phyloP scores from a whole-genome alignment of 2,329 filamentous ascomycete genomes.

The Periconia macrospinosa region DNA sequence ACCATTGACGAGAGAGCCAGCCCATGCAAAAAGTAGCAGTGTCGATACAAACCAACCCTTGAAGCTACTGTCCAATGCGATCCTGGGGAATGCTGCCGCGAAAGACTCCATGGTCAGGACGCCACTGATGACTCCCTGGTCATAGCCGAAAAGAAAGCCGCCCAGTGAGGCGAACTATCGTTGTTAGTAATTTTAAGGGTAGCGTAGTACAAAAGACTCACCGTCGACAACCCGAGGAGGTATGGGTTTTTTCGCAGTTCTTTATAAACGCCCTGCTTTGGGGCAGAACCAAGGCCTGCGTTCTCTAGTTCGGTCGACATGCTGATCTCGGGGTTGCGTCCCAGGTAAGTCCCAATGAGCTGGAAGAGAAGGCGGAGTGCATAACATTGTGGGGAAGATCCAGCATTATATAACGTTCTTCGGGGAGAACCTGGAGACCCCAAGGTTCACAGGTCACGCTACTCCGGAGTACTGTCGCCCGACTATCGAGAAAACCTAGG shows the following conservation, averaged over 20 bases:
- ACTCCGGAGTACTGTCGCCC: too few species aligned
- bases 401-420: too few species aligned
- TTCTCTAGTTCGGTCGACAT: background rate
- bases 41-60: slow-evolving; percentile 56
- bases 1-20: slow-evolving; percentile 40
- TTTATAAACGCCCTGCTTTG: slow-evolving; percentile 20
- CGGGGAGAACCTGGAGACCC: too few species aligned
- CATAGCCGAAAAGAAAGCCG: slow-evolving; percentile 55
- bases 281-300: slow-evolving; percentile 3
- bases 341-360: too few species aligned
- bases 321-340: too few species aligned
- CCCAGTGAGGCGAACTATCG: slow-evolving; percentile 51
- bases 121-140: slow-evolving; percentile 50
- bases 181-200: too few species aligned
- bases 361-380: too few species aligned
- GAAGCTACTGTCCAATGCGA: slow-evolving; percentile 44
- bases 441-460: too few species aligned
- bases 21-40: slow-evolving; percentile 57
- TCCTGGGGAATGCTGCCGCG: slow-evolving; percentile 48
- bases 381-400: too few species aligned
- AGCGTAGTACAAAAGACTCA: background rate
- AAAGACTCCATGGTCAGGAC: slow-evolving; percentile 58
- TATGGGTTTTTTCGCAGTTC: slow-evolving; percentile 24
- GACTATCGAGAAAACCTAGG: slow-evolving; percentile 5
- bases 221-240: slow-evolving; percentile 20